These are phyloP conservation scores for Penicillium sp. DNA, from an alignment of 2,329 filamentous ascomycete species.

Conservation along the genomic window DNA sequence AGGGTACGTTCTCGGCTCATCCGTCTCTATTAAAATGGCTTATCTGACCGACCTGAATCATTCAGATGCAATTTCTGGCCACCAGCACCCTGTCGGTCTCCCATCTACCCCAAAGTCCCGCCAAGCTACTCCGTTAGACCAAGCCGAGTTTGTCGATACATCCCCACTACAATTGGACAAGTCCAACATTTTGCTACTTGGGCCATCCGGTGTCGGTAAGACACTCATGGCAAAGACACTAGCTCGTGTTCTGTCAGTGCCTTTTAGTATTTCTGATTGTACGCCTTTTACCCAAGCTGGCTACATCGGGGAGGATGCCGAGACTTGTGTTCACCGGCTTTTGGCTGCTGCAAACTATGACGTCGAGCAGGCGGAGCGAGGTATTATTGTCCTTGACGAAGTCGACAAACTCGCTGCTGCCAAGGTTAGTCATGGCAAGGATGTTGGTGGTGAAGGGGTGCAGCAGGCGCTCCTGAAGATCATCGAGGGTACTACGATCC, in stretches of 20 bases:
- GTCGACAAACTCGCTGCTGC: conserved; percentile 94
- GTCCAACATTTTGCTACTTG: conserved; percentile 85
- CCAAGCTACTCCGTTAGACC: conserved; percentile 23
- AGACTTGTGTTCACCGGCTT: conserved; percentile 85
- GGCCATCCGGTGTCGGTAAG: conserved; percentile 92
- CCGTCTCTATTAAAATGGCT: not conserved
- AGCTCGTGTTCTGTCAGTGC: conserved; percentile 87
- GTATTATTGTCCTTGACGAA: conserved; percentile 93
- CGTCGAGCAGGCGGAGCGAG: conserved; percentile 74
- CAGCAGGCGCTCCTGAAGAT: conserved; percentile 95
- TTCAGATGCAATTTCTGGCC: conserved; percentile 58
- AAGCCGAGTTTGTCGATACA: conserved; percentile 48
- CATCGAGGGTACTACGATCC: conserved; percentile 90
- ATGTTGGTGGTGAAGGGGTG: conserved; percentile 93
- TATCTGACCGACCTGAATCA: not conserved
- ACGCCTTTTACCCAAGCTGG: conserved; percentile 94
- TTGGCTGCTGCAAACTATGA: conserved; percentile 89
- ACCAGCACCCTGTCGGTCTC: conserved; percentile 49
- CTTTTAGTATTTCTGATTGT: conserved; percentile 92
- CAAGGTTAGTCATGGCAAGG: conserved; percentile 80
- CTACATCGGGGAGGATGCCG: conserved; percentile 97
- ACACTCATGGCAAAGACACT: conserved; percentile 88
- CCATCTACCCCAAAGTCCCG: conserved; percentile 26
- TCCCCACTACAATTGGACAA: conserved; percentile 77
- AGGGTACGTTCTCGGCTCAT: conserved; percentile 54